These are phyloP conservation scores for Pythium scleroteichum DNA, from an alignment of 352 stramenopile species.

Conservation along the genomic window DNA sequence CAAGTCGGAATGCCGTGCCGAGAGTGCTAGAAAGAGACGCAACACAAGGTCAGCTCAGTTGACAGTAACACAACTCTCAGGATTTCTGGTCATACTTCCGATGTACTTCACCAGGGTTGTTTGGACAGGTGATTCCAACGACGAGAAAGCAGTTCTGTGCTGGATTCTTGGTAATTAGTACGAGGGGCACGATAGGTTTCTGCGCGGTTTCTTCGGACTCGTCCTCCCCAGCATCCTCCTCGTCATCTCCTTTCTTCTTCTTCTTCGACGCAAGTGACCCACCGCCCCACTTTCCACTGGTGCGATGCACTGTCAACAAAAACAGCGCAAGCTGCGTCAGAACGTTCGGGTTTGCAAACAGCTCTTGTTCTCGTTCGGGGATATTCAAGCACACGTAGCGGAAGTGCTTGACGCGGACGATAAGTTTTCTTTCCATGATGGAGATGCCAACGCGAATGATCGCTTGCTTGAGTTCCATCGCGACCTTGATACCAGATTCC, in stretches of 20 bases:
- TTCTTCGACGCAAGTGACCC: conserved; percentile 29
- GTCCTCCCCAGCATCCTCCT: conserved; percentile 31
- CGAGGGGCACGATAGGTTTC: conserved; percentile 72
- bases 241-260: conserved; percentile 33
- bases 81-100: conserved; percentile 69
- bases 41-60: neutral
- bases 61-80: too few relatives aligned
- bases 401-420: conserved; percentile 96
- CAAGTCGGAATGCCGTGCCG: conserved; percentile 93
- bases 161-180: conserved; percentile 86
- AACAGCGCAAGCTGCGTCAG: conserved; percentile 94
- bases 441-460: conserved; percentile 94
- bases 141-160: conserved; percentile 93
- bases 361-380: conserved; percentile 71
- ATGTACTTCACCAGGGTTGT: conserved; percentile 85
- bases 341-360: conserved; percentile 94
- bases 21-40: conserved; percentile 64
- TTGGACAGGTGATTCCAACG: conserved; percentile 93
- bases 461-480: conserved; percentile 94
- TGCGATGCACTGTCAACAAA: conserved; percentile 94
- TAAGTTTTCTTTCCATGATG: conserved; percentile 94
- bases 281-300: conserved; percentile 94
- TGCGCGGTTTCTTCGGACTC: conserved; percentile 27
- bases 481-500: conserved; percentile 93
- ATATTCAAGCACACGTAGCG: conserved; percentile 95